Conservation (phyloP, 2,329 filamentous ascomycete genomes). For the Diaporthe sp. region DNA sequence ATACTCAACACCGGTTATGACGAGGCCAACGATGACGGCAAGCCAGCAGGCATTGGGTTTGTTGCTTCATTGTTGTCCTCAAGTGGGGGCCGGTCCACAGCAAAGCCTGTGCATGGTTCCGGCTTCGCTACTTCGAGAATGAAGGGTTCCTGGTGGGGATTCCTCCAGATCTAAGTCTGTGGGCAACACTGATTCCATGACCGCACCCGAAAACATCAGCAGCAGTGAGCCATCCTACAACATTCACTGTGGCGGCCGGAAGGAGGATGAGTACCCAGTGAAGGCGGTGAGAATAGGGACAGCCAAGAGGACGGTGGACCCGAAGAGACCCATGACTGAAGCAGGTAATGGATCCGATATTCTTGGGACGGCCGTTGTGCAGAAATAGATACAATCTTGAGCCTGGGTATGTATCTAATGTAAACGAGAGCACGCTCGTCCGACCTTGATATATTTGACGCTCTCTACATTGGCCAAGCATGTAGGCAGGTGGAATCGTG, state of each 20-base stretch:
- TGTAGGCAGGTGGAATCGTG: not conserved
- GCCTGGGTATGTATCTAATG: not conserved
- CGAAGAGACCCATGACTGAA: not conserved
- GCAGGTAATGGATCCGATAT: not conserved
- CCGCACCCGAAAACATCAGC: not conserved
- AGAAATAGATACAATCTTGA: not conserved
- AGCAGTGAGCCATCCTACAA: not conserved
- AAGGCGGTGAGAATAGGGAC: no score
- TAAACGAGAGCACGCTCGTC: not conserved
- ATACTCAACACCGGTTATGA: slow-evolving; percentile 28
- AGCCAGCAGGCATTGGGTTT: slow-evolving; percentile 10
- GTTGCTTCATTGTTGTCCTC: not conserved
- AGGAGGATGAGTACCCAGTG: no score
- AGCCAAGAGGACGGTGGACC: not conserved
- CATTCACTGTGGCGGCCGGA: not conserved
- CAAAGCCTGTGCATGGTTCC: not conserved
- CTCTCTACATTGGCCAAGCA: not conserved
- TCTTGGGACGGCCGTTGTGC: not conserved
- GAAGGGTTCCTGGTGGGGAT: no score
- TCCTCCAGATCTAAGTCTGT: not conserved
- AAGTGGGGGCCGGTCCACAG: not conserved
- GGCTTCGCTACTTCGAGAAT: not conserved
- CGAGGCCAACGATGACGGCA: slow-evolving; percentile 12
- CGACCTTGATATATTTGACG: not conserved
- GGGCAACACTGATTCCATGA: not conserved